phyloP scores from a whole-genome alignment of 2,329 filamentous ascomycete genomes.

The Graphilbum ipis-grandicollis region DNA sequence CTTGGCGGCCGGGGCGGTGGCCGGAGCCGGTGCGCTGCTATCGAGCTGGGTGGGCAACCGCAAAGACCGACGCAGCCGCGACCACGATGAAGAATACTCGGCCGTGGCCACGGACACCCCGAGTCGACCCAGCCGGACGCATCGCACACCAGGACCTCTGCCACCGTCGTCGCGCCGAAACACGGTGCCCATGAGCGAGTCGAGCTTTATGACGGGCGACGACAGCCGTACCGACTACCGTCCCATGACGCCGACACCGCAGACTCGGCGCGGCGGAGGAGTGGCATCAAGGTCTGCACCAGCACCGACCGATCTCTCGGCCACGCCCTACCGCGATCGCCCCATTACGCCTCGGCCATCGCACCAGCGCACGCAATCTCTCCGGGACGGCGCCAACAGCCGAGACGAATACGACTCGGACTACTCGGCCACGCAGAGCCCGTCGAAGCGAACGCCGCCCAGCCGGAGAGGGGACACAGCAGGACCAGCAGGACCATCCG shows the following conservation, averaged over 20 bases:
- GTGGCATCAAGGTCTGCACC: too few species aligned
- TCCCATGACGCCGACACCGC: conserved; percentile 22
- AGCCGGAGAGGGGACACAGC: conserved; percentile 9
- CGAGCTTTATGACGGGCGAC: conserved; percentile 19
- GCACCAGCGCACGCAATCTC: conserved; percentile 23
- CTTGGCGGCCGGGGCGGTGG: conserved; percentile 38
- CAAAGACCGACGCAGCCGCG: conserved; percentile 23
- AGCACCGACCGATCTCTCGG: neutral
- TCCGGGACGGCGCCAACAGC: conserved; percentile 17
- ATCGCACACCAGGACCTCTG: neutral
- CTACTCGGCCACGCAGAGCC: conserved; percentile 41
- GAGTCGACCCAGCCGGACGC: conserved; percentile 23
- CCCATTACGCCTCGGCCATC: conserved; percentile 30
- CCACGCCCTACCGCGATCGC: conserved; percentile 10
- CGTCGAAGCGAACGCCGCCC: conserved; percentile 36
- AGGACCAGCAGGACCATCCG: too few species aligned
- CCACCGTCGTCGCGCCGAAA: neutral
- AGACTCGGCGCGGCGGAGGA: too few species aligned
- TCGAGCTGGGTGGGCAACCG: conserved; percentile 40
- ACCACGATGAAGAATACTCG: conserved; percentile 36
- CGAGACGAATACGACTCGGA: conserved; percentile 40
- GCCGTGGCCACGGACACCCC: conserved; percentile 46
- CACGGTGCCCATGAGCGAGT: conserved; percentile 23
- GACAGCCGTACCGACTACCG: conserved; percentile 12
- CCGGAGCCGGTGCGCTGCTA: conserved; percentile 45